Conservation (phyloP, 2,329 filamentous ascomycete genomes). For the Aspergillus chevalieri region DNA sequence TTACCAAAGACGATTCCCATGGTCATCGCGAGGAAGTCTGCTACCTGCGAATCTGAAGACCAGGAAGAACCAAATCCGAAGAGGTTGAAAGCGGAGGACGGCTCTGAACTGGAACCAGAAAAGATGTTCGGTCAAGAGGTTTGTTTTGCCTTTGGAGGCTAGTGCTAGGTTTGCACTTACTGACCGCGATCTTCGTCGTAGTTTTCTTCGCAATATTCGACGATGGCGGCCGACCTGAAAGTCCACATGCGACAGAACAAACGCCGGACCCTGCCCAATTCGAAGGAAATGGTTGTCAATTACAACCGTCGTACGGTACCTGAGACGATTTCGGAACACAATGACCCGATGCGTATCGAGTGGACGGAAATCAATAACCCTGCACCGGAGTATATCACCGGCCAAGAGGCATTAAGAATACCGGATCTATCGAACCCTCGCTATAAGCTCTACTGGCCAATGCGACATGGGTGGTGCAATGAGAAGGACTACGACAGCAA, state of each 20-base stretch:
- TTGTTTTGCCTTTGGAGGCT: conserved; percentile 30
- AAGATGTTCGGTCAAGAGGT: conserved; percentile 82
- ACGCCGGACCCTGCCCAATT: conserved; percentile 91
- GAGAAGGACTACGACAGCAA: conserved; percentile 79
- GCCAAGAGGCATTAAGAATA: conserved; percentile 74
- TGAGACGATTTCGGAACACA: conserved; percentile 87
- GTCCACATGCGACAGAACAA: conserved; percentile 88
- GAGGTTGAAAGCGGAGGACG: conserved; percentile 54
- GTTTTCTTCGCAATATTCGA: conserved; percentile 63
- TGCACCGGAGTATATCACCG: conserved; percentile 72
- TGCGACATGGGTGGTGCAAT: conserved; percentile 80
- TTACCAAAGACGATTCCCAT: conserved; percentile 91
- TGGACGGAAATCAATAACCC: conserved; percentile 77
- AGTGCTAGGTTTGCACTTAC: background rate
- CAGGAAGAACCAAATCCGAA: conserved; percentile 72
- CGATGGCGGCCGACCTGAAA: conserved; percentile 82
- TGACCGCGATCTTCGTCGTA: conserved; percentile 19
- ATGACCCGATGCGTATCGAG: conserved; percentile 86
- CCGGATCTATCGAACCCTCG: conserved; percentile 83
- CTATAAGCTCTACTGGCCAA: conserved; percentile 90
- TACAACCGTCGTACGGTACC: conserved; percentile 81
- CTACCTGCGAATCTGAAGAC: conserved; percentile 74
- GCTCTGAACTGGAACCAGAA: conserved; percentile 51
- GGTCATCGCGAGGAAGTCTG: conserved; percentile 75
- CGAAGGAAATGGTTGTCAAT: conserved; percentile 89